These are phyloP conservation scores for Hypoxylon sp. DNA, from an alignment of 2,329 filamentous ascomycete genomes.

Conservation along the genomic window DNA sequence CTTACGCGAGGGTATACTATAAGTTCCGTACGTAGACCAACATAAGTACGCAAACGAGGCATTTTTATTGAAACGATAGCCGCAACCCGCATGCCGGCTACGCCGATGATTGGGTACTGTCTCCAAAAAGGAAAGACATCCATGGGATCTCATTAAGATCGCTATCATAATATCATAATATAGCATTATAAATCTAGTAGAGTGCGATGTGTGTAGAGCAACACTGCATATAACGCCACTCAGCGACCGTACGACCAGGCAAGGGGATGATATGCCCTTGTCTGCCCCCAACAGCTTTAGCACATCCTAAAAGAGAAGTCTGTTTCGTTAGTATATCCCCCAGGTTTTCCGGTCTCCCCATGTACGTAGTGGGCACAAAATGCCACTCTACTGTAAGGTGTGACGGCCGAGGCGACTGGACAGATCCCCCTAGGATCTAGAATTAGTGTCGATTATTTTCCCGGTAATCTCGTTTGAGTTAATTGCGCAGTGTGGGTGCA, in stretches of 20 bases:
- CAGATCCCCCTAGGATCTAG: conserved; percentile 40
- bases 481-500: conserved; percentile 42
- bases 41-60: conserved; percentile 29
- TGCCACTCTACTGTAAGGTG: conserved; percentile 33
- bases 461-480: conserved; percentile 45
- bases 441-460: conserved; percentile 40
- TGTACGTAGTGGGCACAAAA: conserved; percentile 30
- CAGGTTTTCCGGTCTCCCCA: conserved; percentile 39
- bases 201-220: conserved; percentile 24
- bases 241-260: conserved; percentile 38
- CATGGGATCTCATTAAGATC: conserved; percentile 17
- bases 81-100: conserved; percentile 44
- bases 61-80: conserved; percentile 43
- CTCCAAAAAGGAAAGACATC: conserved; percentile 19
- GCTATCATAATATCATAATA: conserved; percentile 27
- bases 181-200: conserved; percentile 14
- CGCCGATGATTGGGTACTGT: conserved; percentile 35
- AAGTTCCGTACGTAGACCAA: conserved; percentile 20
- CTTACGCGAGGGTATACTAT: conserved; percentile 24
- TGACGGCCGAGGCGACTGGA: conserved; percentile 38
- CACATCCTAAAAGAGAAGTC: conserved; percentile 22
- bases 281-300: conserved; percentile 15
- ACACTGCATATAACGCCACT: conserved; percentile 42
- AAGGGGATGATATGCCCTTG: conserved; percentile 28
- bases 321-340: conserved; percentile 29